Evolutionary conservation across 345 rosid genomes (phyloP), one percentile per base, ranked within the genome.

Genomic region (Populus tremula): DNA sequence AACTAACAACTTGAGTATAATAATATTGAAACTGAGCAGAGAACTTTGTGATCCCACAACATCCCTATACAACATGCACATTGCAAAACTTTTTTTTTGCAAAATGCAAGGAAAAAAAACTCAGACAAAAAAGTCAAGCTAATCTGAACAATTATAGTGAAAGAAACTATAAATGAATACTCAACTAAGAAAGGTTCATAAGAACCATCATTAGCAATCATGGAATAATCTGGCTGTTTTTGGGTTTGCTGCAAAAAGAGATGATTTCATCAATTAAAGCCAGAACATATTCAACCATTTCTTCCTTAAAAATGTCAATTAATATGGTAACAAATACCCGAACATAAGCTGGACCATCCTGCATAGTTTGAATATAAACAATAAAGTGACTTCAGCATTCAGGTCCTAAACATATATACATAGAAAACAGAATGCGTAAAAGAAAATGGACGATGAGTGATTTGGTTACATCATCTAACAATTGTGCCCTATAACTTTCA

Each of bases 161-260:
- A 41, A 70, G 45, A 77, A 53, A 31, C 17, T 66, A 78, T 61
- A 41, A 41, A 47, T 35, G 83, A 49, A 76, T 84, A 85, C 89
- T 90, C 74, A 93, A 88, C 99, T 93, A 92, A 81, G 97, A 96
- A 94, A 78, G 99, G 97, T 77, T 92, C 98, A 78, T 94, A 94
- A 82, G 90, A 82, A 82, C 90, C 99, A 80, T 91, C 97, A 76
- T 85, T 70, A 74, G 85, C 88, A 81, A 27, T 93, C 97, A 86
- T 96, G 99, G 84, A 96, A 96, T 72, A 96, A 86, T 77, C 90
- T 88, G 82, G 94, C 98, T 84, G 97, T 90, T 77, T 90, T 88
- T 9, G 97, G 98, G 81, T 96, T 93, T 70, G 88, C 99, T 93
- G 91, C 86, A 71, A 74, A 81, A 36, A 53, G 35, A 84, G 83